Percentiles rank a stretch among this genome's conserved stretches.
Evolutionary conservation across 2,329 filamentous ascomycete genomes (phyloP).

Genomic region (Ilyonectria sp.): DNA sequence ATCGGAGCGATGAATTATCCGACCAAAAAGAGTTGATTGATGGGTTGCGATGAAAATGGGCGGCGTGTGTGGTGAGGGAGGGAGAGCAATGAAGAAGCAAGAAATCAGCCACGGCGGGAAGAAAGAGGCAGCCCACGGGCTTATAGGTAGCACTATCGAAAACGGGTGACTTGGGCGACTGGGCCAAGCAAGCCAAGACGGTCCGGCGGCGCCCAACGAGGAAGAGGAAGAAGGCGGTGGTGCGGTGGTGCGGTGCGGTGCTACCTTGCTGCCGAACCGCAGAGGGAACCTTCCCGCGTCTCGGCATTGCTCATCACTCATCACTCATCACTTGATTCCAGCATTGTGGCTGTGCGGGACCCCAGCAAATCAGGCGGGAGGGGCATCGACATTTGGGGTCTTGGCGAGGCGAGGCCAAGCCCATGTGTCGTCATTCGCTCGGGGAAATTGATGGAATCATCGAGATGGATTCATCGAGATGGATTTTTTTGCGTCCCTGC

Average conservation of each 20-base stretch:
- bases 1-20: not conserved
- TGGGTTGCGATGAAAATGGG: not conserved
- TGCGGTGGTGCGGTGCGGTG: not conserved
- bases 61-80: not conserved
- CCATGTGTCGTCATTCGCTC: too few species aligned
- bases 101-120: constrained; percentile 1
- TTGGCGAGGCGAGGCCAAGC: too few species aligned
- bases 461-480: too few species aligned
- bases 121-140: constrained; percentile 1
- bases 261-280: not conserved
- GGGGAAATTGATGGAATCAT: too few species aligned
- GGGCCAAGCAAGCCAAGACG: constrained; percentile 2
- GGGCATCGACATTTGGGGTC: too few species aligned
- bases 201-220: not conserved
- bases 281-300: not conserved
- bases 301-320: too few species aligned
- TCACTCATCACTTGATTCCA: too few species aligned
- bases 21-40: not conserved
- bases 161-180: constrained; percentile 1
- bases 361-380: too few species aligned
- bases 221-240: not conserved
- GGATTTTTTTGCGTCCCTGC: too few species aligned
- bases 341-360: too few species aligned
- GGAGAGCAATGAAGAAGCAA: not conserved
- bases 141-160: not conserved